phyloP scores from a whole-genome alignment of 169 alveolate species.

The Toxoplasma gondii region DNA sequence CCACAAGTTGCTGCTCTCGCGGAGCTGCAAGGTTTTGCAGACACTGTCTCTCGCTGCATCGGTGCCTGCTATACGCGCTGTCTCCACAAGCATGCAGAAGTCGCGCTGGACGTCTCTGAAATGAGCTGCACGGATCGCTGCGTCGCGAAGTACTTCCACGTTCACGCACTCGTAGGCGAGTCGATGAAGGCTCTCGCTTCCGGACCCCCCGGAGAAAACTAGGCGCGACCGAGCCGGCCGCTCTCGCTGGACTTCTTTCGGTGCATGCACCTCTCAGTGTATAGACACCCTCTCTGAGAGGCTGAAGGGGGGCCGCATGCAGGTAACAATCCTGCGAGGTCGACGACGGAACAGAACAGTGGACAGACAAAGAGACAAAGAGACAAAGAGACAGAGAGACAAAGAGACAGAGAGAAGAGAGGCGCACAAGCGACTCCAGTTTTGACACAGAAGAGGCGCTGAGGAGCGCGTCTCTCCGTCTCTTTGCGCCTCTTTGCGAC shows the following conservation, averaged over 20 bases:
- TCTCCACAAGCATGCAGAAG: neutral
- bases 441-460: too few relatives aligned
- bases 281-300: too few relatives aligned
- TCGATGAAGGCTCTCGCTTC: neutral
- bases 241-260: too few relatives aligned
- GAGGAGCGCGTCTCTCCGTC: too few relatives aligned
- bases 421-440: neutral
- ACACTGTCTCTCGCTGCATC: conserved; percentile 13
- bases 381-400: neutral
- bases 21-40: conserved; percentile 37
- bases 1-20: neutral
- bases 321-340: too few relatives aligned
- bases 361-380: neutral
- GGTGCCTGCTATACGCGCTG: conserved; percentile 38
- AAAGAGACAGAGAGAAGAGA: too few relatives aligned
- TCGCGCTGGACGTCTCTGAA: neutral
- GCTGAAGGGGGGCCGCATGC: too few relatives aligned
- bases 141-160: conserved; percentile 14
- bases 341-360: neutral
- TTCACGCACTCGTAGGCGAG: conserved; percentile 34
- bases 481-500: too few relatives aligned
- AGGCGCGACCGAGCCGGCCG: neutral
- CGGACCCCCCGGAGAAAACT: neutral
- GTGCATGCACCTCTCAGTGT: too few relatives aligned
- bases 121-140: conserved; percentile 45